Evolutionary conservation across 2,329 filamentous ascomycete genomes (phyloP).

Genomic region (Curvularia sp.): DNA sequence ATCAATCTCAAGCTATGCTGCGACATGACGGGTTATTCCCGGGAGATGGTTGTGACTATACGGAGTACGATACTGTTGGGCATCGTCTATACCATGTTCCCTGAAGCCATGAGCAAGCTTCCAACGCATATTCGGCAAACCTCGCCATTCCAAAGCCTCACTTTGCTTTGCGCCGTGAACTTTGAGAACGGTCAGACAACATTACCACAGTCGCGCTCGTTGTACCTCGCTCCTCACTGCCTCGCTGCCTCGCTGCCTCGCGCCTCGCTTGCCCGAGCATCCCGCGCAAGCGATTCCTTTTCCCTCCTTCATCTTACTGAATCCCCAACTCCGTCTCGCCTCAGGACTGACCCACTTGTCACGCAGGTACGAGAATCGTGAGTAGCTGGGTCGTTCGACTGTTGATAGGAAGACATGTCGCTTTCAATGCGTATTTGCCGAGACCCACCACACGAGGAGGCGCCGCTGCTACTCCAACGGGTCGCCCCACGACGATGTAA

Average conservation of each 20-base stretch:
- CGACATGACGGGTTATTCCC: background rate
- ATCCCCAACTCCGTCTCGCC: background rate
- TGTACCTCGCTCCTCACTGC: background rate
- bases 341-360: background rate
- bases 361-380: background rate
- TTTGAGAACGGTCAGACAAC: background rate
- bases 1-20: background rate
- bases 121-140: background rate
- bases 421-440: constrained; percentile 5
- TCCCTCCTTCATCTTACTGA: constrained; percentile 1
- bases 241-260: too few relatives aligned
- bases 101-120: background rate
- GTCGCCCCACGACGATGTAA: constrained; percentile 23
- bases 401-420: background rate
- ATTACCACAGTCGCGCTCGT: background rate
- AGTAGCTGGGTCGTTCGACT: background rate
- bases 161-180: background rate
- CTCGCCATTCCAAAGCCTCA: background rate
- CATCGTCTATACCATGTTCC: background rate
- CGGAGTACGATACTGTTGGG: background rate
- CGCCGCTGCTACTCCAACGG: constrained; percentile 14
- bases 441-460: constrained; percentile 7
- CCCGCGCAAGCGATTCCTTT: background rate
- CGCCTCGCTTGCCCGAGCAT: background rate
- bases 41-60: background rate